These are phyloP conservation scores for Baudoinia panamericana DNA, from an alignment of 495 filamentous ascomycete genomes.

Conservation along the genomic window DNA sequence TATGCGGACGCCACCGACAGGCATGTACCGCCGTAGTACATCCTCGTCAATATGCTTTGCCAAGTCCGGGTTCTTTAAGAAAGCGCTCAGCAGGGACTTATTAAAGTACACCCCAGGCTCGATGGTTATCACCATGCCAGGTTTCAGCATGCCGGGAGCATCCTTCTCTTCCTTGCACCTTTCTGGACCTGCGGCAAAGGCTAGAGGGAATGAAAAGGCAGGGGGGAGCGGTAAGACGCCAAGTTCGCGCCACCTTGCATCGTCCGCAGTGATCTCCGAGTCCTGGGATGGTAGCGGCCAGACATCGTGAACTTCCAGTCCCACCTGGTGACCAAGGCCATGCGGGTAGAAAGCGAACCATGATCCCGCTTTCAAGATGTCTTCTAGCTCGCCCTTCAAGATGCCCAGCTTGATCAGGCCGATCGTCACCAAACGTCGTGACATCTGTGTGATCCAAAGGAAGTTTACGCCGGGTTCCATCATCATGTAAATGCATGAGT, in stretches of 20 bases:
- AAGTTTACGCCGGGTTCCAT: constrained; percentile 55
- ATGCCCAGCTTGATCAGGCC: constrained; percentile 62
- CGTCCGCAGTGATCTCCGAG: background rate
- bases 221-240: no score
- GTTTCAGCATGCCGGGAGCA: constrained; percentile 78
- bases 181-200: no score
- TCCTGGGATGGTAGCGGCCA: constrained; percentile 22
- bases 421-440: constrained; percentile 56
- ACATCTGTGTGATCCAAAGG: constrained; percentile 53
- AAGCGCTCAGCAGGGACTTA: constrained; percentile 45
- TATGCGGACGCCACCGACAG: constrained; percentile 77
- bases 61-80: constrained; percentile 49
- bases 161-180: no score
- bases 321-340: constrained; percentile 77
- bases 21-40: constrained; percentile 56
- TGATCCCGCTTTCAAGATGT: constrained; percentile 44
- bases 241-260: constrained; percentile 30
- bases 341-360: constrained; percentile 80
- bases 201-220: no score
- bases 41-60: constrained; percentile 59
- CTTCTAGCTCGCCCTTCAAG: constrained; percentile 29
- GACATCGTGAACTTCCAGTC: constrained; percentile 82
- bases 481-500: constrained; percentile 55
- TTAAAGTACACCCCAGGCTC: constrained; percentile 43
- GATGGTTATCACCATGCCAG: constrained; percentile 49